These are phyloP conservation scores for Ashbya aceris DNA, from an alignment of 1,139 yeast genomes.

Conservation along the genomic window DNA sequence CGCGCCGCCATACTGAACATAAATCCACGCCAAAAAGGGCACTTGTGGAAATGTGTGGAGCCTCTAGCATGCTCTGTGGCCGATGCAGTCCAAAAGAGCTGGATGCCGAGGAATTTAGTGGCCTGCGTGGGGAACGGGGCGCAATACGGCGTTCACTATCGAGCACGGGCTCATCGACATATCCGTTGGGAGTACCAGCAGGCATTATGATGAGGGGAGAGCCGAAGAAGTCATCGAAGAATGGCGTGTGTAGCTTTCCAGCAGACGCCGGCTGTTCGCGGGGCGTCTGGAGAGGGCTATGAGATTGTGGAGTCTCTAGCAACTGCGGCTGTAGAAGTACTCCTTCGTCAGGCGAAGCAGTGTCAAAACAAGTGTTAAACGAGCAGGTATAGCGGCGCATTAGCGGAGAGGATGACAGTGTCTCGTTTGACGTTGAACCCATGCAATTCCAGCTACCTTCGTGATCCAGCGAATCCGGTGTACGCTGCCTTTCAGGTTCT, in stretches of 20 bases:
- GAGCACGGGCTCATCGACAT: conserved; percentile 8
- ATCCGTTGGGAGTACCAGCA: conserved; percentile 6
- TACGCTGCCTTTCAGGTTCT: no score
- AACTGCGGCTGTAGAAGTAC: conserved; percentile 8
- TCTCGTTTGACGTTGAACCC: neutral
- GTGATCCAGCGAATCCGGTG: neutral
- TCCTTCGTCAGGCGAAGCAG: conserved; percentile 18
- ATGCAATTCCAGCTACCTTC: neutral
- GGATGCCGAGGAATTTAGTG: neutral
- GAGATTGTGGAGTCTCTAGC: conserved; percentile 21
- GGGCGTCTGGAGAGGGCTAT: conserved; percentile 17
- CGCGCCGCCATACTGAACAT: conserved; percentile 47
- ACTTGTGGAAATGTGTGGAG: conserved; percentile 22
- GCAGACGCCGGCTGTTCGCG: conserved; percentile 18
- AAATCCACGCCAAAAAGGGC: conserved; percentile 51
- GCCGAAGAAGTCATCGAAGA: conserved; percentile 28
- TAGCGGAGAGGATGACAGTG: conserved; percentile 10
- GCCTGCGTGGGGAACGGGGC: conserved; percentile 5
- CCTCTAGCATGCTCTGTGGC: conserved; percentile 8
- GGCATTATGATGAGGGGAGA: conserved; percentile 21
- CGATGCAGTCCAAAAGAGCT: conserved; percentile 3
- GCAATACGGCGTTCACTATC: conserved; percentile 5
- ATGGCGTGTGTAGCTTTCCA: conserved; percentile 30
- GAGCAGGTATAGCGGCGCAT: conserved; percentile 26
- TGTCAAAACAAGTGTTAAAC: conserved; percentile 28